Base-by-base conservation (phyloP, 164 flowering plant genomes). In the Hamamelis virginiana region DNA sequence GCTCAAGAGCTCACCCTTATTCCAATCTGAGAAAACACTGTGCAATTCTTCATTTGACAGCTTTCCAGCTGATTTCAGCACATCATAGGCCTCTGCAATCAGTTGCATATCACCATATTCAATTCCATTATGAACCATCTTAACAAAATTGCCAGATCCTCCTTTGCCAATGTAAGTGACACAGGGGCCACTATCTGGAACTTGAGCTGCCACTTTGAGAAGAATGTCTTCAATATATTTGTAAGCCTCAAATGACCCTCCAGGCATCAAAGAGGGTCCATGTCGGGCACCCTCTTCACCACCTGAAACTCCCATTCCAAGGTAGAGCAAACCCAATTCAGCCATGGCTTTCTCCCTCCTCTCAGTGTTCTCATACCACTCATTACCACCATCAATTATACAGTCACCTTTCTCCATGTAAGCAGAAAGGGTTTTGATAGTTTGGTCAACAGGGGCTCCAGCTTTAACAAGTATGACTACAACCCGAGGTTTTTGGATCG, bases 271-370 rank as follows among this genome's bases (percentile, higher is more conserved):
- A 50, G 89, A 85, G 4, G 95, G 95, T 0, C 95, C 95, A 68
- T 79, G 60, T 13, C 95, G 80, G 0, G 95, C 92, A 67, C 96
- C 91, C 68, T 90, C 95, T 75, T 90, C 96, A 26, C 96, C 96
- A 28, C 96, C 92, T 0, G 91, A 88, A 69, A 90, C 96, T 59
- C 95, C 95, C 91, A 88, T 88, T 66, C 96, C 92, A 1, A 90
- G 81, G 72, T 88, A 88, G 16, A 85, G 86, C 14, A 90, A 75
- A 44, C 92, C 89, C 74, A 72, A 41, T 65, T 80, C 87, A 44
- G 82, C 79, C 80, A 83, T 70, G 10, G 82, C 85, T 64, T 81
- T 79, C 76, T 80, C 84, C 53, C 95, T 77, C 72, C 95, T 80
- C 81, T 85, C 95, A 13, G 95, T 88, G 78, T 88, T 88, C 67